phyloP scores from a whole-genome alignment of 805 yeast species.

The Saccharomyces paradoxus region DNA sequence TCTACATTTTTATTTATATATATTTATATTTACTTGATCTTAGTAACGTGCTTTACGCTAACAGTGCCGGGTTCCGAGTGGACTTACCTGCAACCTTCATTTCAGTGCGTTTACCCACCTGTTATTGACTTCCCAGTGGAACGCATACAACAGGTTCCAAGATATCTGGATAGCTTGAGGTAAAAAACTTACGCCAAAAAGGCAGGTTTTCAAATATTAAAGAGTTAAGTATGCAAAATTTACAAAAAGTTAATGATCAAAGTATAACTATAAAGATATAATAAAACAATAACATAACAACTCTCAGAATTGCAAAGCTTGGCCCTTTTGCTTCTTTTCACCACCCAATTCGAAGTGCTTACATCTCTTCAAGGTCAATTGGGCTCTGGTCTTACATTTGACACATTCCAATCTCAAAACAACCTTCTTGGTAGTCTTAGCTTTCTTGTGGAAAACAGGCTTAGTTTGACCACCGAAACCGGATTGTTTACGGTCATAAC shows the following conservation, averaged over 20 bases:
- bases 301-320: constrained; percentile 95
- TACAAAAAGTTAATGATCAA: not conserved
- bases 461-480: constrained; percentile 99
- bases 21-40: not conserved
- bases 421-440: constrained; percentile 99
- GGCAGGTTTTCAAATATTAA: not conserved
- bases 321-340: constrained; percentile 99
- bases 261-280: not conserved
- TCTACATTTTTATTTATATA: constrained; percentile 19
- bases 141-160: not conserved
- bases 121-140: not conserved
- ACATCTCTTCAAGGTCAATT: constrained; percentile 97
- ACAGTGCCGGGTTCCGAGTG: not conserved
- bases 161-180: not conserved
- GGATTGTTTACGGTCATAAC: constrained; percentile 99
- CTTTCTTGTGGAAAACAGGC: constrained; percentile 99
- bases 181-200: not conserved
- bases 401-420: constrained; percentile 99
- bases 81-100: too few species aligned
- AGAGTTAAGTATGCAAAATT: not conserved
- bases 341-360: constrained; percentile 99
- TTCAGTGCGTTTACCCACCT: not conserved
- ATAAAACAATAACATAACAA: constrained; percentile 1
- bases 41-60: not conserved
- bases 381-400: constrained; percentile 96